Base-by-base conservation (phyloP, 2,329 filamentous ascomycete species). In the Ilyonectria mors-panacis region DNA sequence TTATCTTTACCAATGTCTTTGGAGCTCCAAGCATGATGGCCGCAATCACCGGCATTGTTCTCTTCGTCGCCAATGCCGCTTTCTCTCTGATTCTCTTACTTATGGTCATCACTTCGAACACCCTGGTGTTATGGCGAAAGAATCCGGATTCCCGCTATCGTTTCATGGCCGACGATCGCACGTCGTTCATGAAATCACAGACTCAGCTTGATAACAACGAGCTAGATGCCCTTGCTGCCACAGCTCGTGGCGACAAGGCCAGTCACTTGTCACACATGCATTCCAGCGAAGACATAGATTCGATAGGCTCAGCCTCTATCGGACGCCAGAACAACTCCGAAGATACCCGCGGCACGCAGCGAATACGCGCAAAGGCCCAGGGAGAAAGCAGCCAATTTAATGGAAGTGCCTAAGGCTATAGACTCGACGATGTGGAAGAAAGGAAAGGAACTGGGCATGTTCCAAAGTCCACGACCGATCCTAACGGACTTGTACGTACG, bases 131-230 rank as follows among this genome's bases (percentile, higher is more conserved):
- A 76, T 89, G 94, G 79, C 93, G 94, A 67, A 97, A 97, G 87
- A 97, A 98, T 82, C 95, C 95, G n/a, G 95, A 98, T 78, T 94
- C 93, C 48, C 91, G 95, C 66, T 98, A 98, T 82, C 94, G 97
- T 81, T 94, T 94, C 75, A 98, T 98, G 95, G 92, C 92, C 61
- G 95, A 98, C 76, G 95, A 98, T 81, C 92, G 95, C 74, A 94
- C 94, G 57, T 98, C 95, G 5, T 98, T 98, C 83, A 97, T 98
- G 90, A 98, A 97, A 85, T 97, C 94, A 15, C 93, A 96, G 80
- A 93, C 93, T 4, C 91, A 95, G 77, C 85, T 97, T 59, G 88
- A 83, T 35, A 83, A 86, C 17, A 93, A 94, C 4, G 95, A 98
- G 81, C 87, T 98, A 54, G 94, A 98, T 79, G 95, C 95, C 2